phyloP scores from a whole-genome alignment of 352 stramenopile species.

The Pythium coloratum region DNA sequence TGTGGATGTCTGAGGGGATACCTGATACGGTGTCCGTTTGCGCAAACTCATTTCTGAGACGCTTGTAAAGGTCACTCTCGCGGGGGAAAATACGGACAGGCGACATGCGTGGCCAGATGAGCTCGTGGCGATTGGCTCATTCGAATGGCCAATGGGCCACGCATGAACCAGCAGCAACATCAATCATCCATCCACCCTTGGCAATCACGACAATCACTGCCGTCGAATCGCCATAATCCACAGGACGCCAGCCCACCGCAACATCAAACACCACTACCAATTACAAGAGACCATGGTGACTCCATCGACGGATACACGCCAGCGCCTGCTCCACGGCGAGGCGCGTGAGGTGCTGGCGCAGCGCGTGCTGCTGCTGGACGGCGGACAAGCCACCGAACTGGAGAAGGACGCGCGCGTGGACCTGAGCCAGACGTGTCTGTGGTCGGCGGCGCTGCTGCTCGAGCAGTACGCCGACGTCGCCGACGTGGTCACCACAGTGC shows the following conservation, averaged over 20 bases:
- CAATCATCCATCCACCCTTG: not conserved
- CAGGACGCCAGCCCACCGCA: not conserved
- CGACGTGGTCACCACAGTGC: constrained; percentile 59
- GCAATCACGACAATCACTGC: no score
- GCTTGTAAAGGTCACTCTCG: not conserved
- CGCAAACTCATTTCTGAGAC: constrained; percentile 9
- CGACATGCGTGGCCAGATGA: not conserved
- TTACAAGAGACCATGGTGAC: not conserved
- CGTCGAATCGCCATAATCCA: no score
- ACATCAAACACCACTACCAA: not conserved
- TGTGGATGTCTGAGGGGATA: not conserved
- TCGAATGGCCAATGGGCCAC: not conserved
- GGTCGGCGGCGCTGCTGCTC: constrained; percentile 73
- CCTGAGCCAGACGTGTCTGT: constrained; percentile 54
- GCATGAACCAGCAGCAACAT: not conserved
- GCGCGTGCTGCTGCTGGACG: constrained; percentile 66
- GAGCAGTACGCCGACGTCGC: constrained; percentile 51
- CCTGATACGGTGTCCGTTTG: not conserved
- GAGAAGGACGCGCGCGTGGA: constrained; percentile 71
- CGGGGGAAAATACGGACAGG: not conserved
- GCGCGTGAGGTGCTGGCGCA: constrained; percentile 15
- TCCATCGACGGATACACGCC: constrained; percentile 3
- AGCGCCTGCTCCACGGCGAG: constrained; percentile 15
- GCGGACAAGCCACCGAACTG: constrained; percentile 74
- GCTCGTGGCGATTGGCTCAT: constrained; percentile 1